Conservation (phyloP, 2,329 filamentous ascomycete species). For the Leptographium radiaticola region DNA sequence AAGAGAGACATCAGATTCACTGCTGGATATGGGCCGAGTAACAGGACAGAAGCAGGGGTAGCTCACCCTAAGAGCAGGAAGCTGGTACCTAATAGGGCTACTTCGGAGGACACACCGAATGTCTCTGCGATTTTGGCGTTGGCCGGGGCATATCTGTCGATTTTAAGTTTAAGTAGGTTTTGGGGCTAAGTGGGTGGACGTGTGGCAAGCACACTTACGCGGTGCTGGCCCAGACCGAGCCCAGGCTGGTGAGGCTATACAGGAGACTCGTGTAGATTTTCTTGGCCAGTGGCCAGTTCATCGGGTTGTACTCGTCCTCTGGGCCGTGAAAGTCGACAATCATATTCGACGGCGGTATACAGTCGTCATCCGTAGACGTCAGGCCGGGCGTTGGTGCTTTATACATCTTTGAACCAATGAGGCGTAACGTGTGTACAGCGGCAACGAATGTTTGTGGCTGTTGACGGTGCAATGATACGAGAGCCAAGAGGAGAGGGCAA, state of each 20-base stretch:
- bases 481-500: too few species aligned
- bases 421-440: too few species aligned
- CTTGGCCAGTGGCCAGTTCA: slow-evolving; percentile 59
- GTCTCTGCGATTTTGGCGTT: slow-evolving; percentile 35
- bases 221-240: background rate
- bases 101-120: slow-evolving; percentile 29
- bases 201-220: background rate
- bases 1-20: too few species aligned
- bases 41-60: slow-evolving; percentile 44
- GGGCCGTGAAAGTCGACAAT: slow-evolving; percentile 64
- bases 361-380: too few species aligned
- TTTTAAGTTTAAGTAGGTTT: slow-evolving; percentile 32
- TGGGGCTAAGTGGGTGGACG: slow-evolving; percentile 16
- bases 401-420: too few species aligned
- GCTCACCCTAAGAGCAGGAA: slow-evolving; percentile 36
- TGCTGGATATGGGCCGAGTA: too few species aligned
- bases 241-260: slow-evolving; percentile 50
- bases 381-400: too few species aligned
- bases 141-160: slow-evolving; percentile 42
- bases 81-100: slow-evolving; percentile 31
- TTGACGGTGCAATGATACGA: too few species aligned
- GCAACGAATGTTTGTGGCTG: too few species aligned
- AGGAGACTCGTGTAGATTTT: slow-evolving; percentile 54
- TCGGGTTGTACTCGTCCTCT: slow-evolving; percentile 55
- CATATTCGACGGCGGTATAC: background rate